These are phyloP conservation scores for Morella rubra DNA, from an alignment of 306 rosid species.

Conservation along the genomic window DNA sequence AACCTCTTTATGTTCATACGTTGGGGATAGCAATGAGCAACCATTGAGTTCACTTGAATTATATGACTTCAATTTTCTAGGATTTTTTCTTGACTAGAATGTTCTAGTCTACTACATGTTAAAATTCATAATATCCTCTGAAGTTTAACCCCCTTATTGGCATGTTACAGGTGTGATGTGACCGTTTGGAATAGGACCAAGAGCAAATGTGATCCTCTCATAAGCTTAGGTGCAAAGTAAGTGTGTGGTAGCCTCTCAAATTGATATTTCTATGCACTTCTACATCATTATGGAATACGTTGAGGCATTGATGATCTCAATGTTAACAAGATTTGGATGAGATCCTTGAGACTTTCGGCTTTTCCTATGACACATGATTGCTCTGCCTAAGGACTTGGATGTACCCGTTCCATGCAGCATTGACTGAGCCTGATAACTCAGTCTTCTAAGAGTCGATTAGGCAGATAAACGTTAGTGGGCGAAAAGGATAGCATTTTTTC, in stretches of 20 bases:
- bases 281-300: neutral
- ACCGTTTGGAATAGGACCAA: slow-evolving; percentile 95
- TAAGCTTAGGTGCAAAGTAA: slow-evolving; percentile 89
- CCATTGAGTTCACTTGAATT: neutral
- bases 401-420: neutral
- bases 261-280: slow-evolving; percentile 4
- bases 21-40: neutral
- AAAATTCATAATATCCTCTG: neutral
- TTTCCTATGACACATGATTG: too few relatives aligned
- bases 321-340: neutral
- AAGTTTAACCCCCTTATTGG: slow-evolving; percentile 19
- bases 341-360: slow-evolving; percentile 1
- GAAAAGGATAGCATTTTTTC: neutral
- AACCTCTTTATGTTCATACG: neutral
- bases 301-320: neutral
- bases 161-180: slow-evolving; percentile 56
- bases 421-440: neutral
- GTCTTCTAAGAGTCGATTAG: neutral
- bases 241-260: slow-evolving; percentile 14
- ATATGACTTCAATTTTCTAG: neutral
- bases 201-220: slow-evolving; percentile 83
- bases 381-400: neutral
- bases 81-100: neutral
- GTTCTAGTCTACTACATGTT: neutral
- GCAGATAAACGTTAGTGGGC: neutral